A percentile compares a stretch with the other conserved stretches of the same genome.
Evolutionary conservation across 139 green algal species (phyloP).

Genomic region (Astrephomene gubernaculifera): DNA sequence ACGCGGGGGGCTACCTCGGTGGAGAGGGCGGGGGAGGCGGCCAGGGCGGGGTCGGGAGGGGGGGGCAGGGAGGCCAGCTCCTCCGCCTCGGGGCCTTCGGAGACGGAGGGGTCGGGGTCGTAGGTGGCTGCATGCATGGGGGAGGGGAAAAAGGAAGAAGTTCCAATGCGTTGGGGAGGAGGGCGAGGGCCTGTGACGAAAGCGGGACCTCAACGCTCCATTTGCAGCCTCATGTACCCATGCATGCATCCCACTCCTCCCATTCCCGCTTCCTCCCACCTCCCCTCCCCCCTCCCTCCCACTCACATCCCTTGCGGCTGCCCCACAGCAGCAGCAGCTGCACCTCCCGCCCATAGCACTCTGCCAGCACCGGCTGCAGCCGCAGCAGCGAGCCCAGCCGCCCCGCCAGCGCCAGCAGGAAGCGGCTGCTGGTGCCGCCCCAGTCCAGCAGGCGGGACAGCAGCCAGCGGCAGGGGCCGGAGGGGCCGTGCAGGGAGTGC

Average conservation of each 20-base stretch:
- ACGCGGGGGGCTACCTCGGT: conserved; percentile 62
- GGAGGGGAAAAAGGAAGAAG: too few relatives aligned
- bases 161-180: too few relatives aligned
- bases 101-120: conserved; percentile 11
- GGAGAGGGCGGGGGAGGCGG: background rate
- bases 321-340: conserved; percentile 68
- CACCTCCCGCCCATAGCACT: conserved; percentile 54
- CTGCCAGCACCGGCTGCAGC: conserved; percentile 43
- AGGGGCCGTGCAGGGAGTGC: conserved; percentile 37
- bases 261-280: background rate
- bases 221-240: background rate
- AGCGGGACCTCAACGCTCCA: too few relatives aligned
- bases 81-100: conserved; percentile 45
- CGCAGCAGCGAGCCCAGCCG: conserved; percentile 61
- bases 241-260: background rate
- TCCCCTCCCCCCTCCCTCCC: background rate
- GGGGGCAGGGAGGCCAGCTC: conserved; percentile 18
- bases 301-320: conserved; percentile 27
- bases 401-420: conserved; percentile 52
- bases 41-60: conserved; percentile 16
- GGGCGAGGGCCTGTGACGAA: too few relatives aligned
- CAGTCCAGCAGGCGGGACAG: conserved; percentile 55
- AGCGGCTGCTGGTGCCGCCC: conserved; percentile 30
- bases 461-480: conserved; percentile 58
- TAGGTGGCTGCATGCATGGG: conserved; percentile 2